These are phyloP conservation scores for Adansonia madagascariensis DNA, from an alignment of 441 rosid species.

Conservation along the genomic window DNA sequence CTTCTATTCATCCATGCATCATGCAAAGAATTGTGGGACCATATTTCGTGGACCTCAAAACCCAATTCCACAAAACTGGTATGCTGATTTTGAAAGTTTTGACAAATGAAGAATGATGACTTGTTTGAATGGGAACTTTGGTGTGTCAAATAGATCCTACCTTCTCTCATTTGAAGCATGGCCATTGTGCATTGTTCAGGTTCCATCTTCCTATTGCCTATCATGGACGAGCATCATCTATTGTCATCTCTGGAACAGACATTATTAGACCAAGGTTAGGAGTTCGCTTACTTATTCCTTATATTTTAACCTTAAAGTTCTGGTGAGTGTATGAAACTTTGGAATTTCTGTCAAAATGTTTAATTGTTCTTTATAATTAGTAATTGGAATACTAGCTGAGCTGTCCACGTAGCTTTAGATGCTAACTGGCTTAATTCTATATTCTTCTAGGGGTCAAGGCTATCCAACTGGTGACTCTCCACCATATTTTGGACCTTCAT, in stretches of 20 bases:
- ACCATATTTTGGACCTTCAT: slow-evolving; percentile 86
- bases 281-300: not conserved
- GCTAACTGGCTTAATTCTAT: slow-evolving; percentile 25
- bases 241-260: slow-evolving; percentile 88
- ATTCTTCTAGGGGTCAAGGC: slow-evolving; percentile 77
- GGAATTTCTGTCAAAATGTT: not conserved
- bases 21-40: slow-evolving; percentile 86
- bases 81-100: slow-evolving; percentile 24
- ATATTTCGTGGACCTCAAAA: slow-evolving; percentile 89
- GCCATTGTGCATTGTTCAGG: slow-evolving; percentile 46
- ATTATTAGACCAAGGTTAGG: slow-evolving; percentile 79
- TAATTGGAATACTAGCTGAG: not conserved
- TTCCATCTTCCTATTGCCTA: slow-evolving; percentile 95
- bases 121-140: slow-evolving; percentile 11
- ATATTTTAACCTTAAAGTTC: not conserved
- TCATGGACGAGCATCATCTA: slow-evolving; percentile 93
- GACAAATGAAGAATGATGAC: slow-evolving; percentile 19
- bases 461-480: slow-evolving; percentile 68
- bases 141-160: not conserved
- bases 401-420: not conserved
- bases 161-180: slow-evolving; percentile 16
- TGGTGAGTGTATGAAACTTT: not conserved
- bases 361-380: not conserved
- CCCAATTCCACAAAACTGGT: slow-evolving; percentile 79
- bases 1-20: slow-evolving; percentile 91